phyloP scores from a whole-genome alignment of 2,329 filamentous ascomycete genomes.

The Dothiorella sarmentorum region DNA sequence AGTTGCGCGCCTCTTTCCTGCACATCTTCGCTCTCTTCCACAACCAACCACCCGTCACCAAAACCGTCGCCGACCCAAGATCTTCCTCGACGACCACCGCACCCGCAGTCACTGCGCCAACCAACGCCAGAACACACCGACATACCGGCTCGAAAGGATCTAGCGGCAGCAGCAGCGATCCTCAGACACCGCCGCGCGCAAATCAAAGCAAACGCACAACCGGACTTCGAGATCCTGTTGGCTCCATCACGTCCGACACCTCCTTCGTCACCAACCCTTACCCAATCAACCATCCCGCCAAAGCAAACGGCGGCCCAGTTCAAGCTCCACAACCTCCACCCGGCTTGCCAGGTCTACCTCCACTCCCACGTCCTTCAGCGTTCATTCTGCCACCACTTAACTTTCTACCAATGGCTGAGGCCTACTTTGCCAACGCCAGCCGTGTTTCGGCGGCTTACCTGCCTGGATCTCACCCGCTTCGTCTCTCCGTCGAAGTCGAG shows the following conservation, averaged over 20 bases:
- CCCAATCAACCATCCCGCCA: constrained; percentile 36
- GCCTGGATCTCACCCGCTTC: constrained; percentile 83
- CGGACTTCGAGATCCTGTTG: constrained; percentile 46
- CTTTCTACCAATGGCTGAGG: constrained; percentile 77
- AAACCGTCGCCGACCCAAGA: background rate
- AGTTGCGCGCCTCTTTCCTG: constrained; percentile 89
- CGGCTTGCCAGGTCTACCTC: constrained; percentile 30
- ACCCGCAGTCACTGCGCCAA: background rate
- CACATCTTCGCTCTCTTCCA: constrained; percentile 97
- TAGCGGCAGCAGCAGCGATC: constrained; percentile 6
- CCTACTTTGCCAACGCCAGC: constrained; percentile 76
- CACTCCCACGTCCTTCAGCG: constrained; percentile 50
- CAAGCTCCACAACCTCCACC: constrained; percentile 29
- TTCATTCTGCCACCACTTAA: constrained; percentile 78
- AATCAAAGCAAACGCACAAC: constrained; percentile 30
- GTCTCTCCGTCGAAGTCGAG: constrained; percentile 86
- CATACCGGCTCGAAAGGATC: background rate
- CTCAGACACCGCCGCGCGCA: constrained; percentile 11
- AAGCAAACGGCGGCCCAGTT: constrained; percentile 24
- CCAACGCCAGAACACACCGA: background rate
- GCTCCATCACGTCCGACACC: constrained; percentile 48
- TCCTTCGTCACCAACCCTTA: constrained; percentile 52
- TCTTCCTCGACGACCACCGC: constrained; percentile 39
- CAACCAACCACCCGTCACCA: constrained; percentile 71
- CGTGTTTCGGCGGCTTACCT: constrained; percentile 70